A percentile compares a stretch with the other conserved stretches of the same genome.
Evolutionary conservation across 257 asterid species (phyloP).

Genomic region (Penstemon davidsonii): DNA sequence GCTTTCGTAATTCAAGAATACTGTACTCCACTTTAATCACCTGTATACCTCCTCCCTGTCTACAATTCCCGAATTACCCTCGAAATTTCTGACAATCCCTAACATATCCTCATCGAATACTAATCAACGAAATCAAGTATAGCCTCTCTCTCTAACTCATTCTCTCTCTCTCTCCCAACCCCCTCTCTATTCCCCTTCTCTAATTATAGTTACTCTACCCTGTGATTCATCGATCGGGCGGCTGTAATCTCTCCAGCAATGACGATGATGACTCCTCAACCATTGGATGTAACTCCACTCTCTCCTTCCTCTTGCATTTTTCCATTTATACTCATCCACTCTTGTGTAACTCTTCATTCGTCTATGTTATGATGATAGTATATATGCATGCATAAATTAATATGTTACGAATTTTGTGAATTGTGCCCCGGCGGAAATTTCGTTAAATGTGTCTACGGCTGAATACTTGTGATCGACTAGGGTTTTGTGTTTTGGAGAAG

Average conservation of each 20-base stretch:
- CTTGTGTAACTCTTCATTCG: slow-evolving; percentile 6
- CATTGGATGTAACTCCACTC: slow-evolving; percentile 62
- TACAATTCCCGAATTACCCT: no score
- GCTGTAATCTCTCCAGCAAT: slow-evolving; percentile 43
- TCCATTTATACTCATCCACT: slow-evolving; percentile 24
- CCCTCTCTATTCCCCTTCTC: neutral
- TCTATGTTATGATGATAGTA: slow-evolving; percentile 4
- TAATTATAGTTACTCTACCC: slow-evolving; percentile 24
- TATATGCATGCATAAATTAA: slow-evolving; percentile 30
- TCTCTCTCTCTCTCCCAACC: slow-evolving; percentile 17
- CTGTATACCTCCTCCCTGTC: no score
- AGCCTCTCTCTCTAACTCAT: slow-evolving; percentile 4
- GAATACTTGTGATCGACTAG: slow-evolving; percentile 43
- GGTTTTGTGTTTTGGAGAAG: slow-evolving; percentile 33
- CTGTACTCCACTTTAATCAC: no score
- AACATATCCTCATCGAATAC: no score
- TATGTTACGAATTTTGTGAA: slow-evolving; percentile 15
- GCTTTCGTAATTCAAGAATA: no score
- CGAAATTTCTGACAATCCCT: no score
- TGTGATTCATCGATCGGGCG: slow-evolving; percentile 57
- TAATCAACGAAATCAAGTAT: no score
- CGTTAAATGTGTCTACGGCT: neutral
- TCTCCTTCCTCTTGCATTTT: slow-evolving; percentile 19
- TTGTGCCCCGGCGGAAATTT: neutral
- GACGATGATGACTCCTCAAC: slow-evolving; percentile 87